Conservation (phyloP, 495 filamentous ascomycete species). For the Lasiosphaeris hirsuta region DNA sequence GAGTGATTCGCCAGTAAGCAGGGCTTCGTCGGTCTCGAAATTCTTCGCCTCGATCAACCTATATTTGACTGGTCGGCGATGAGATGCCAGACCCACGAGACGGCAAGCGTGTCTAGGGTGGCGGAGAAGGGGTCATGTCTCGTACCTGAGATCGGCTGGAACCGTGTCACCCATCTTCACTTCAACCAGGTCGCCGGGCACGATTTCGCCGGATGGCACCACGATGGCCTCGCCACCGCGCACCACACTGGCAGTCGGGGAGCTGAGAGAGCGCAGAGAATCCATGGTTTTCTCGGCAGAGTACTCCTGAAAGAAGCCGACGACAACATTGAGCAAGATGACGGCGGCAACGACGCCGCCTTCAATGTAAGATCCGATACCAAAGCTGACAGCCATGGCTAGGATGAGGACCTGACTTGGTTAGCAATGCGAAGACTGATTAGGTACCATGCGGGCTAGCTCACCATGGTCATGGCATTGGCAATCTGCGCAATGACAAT, state of each 20-base stretch:
- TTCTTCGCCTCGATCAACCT: constrained; percentile 76
- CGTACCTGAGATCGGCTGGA: constrained; percentile 59
- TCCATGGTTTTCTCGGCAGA: constrained; percentile 87
- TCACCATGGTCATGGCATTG: constrained; percentile 52
- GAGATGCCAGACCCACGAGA: background rate
- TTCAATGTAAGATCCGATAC: constrained; percentile 76
- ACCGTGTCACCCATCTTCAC: constrained; percentile 77
- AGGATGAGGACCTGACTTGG: constrained; percentile 58
- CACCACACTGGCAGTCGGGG: constrained; percentile 72
- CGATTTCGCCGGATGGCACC: constrained; percentile 78
- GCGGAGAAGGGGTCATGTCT: background rate
- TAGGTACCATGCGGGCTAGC: background rate
- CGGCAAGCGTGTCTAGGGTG: background rate
- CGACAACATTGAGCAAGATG: constrained; percentile 72
- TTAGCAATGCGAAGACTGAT: constrained; percentile 15
- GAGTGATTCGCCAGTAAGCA: constrained; percentile 68
- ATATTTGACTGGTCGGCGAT: background rate
- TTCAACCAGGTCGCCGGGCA: constrained; percentile 72
- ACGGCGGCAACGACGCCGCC: constrained; percentile 79
- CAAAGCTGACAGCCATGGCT: constrained; percentile 81
- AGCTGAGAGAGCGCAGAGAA: constrained; percentile 69
- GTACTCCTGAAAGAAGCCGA: constrained; percentile 81
- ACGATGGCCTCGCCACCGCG: constrained; percentile 66
- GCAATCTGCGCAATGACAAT: constrained; percentile 54
- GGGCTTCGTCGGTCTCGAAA: constrained; percentile 44